Conservation (phyloP, 2,329 filamentous ascomycete genomes). For the Aureobasidium sp. region DNA sequence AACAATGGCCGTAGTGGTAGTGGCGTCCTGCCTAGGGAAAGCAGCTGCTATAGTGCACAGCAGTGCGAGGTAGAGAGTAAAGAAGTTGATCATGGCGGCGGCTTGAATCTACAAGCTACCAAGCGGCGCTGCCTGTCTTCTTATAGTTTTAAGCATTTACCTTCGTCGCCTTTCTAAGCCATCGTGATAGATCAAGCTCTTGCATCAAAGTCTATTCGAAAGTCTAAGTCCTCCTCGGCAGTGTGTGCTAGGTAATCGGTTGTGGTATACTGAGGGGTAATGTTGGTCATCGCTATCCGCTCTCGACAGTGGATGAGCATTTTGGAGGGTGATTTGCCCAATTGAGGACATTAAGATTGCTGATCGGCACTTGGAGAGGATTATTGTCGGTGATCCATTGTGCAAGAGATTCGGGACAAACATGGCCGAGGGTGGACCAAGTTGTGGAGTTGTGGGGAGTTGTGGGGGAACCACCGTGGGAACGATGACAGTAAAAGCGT, state of each 20-base stretch:
- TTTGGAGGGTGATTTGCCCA: no score
- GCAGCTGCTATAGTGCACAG: neutral
- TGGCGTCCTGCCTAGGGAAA: neutral
- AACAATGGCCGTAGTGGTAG: neutral
- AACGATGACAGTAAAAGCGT: neutral
- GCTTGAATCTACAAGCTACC: neutral
- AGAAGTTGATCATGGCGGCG: neutral
- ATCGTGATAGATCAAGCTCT: no score
- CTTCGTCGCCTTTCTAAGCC: no score
- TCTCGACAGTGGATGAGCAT: no score
- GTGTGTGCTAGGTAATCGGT: no score
- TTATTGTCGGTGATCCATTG: no score
- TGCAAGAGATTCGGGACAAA: neutral
- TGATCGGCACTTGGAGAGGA: no score
- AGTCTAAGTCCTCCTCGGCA: neutral
- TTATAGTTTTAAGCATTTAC: no score
- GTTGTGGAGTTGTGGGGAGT: neutral
- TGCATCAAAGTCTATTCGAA: neutral
- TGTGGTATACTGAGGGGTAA: neutral
- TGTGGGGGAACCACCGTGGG: neutral
- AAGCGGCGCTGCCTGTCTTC: neutral
- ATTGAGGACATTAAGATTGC: no score
- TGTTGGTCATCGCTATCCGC: no score
- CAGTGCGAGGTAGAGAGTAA: neutral
- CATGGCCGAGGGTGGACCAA: neutral